A percentile compares a stretch with the other conserved stretches of the same genome.
These are phyloP conservation scores for Lactarius quietus DNA, from an alignment of 768 basidiomycete genomes.

Conservation along the genomic window DNA sequence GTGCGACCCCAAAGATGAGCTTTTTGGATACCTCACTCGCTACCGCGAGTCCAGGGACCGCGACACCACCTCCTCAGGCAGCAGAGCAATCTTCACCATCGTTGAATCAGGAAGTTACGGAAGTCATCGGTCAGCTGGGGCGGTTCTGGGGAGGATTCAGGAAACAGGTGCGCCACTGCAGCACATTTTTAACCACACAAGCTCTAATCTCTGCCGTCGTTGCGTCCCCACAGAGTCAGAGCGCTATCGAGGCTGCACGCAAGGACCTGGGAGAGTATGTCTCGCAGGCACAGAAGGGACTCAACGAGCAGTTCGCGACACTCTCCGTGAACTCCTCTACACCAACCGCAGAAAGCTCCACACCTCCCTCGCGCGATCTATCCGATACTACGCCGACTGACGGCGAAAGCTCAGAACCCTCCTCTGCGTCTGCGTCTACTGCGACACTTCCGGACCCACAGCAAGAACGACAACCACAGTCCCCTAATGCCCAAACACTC, in stretches of 20 bases:
- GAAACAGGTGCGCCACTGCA: conserved; percentile 61
- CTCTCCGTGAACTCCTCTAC: background rate
- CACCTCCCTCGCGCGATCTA: conserved; percentile 30
- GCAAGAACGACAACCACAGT: conserved; percentile 8
- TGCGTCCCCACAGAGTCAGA: conserved; percentile 53
- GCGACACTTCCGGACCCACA: conserved; percentile 9
- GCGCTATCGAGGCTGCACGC: conserved; percentile 60
- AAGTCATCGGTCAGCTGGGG: conserved; percentile 84
- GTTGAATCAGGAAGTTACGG: conserved; percentile 83
- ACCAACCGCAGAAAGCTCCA: conserved; percentile 16
- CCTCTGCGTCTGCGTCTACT: conserved; percentile 24
- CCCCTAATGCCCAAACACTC: conserved; percentile 40
- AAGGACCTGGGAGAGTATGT: conserved; percentile 74
- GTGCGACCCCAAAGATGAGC: conserved; percentile 24
- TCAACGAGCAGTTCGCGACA: conserved; percentile 55
- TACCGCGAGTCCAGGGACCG: conserved; percentile 4
- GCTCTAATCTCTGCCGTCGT: background rate
- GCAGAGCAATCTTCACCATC: conserved; percentile 45
- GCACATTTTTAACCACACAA: background rate
- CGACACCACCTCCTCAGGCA: conserved; percentile 27
- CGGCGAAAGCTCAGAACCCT: conserved; percentile 29
- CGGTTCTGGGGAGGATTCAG: conserved; percentile 89
- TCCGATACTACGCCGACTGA: conserved; percentile 16
- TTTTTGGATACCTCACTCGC: conserved; percentile 21
- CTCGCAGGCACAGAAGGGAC: conserved; percentile 72